These are phyloP conservation scores for Beta corolliflora DNA, from an alignment of 179 eudicot species.

Conservation along the genomic window DNA sequence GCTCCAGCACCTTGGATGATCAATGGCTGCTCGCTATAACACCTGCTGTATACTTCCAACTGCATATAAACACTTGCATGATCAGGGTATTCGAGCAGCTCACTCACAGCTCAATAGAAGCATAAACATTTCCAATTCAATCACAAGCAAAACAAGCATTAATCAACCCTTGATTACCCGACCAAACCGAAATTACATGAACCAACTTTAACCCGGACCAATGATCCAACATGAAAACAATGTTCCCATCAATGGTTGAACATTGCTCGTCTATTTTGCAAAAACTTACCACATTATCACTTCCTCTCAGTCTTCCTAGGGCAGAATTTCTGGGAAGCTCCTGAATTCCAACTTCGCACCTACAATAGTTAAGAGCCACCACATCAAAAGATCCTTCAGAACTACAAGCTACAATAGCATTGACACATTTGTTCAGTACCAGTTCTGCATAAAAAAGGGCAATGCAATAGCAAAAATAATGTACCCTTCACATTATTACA, in stretches of 20 bases:
- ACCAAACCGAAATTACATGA: no score
- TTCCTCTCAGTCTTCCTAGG: conserved; percentile 82
- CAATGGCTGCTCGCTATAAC: conserved; percentile 80
- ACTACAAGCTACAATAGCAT: not conserved
- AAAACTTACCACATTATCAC: conserved; percentile 83
- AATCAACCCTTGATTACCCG: not conserved
- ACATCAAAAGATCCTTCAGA: not conserved
- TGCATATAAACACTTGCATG: conserved; percentile 32
- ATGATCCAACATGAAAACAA: not conserved
- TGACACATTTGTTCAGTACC: not conserved
- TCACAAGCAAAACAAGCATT: not conserved
- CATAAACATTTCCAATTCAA: not conserved
- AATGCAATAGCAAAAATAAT: no score
- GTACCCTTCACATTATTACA: no score
- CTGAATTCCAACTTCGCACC: conserved; percentile 91
- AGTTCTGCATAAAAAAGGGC: no score
- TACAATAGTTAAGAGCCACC: conserved; percentile 22
- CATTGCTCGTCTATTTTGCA: not conserved
- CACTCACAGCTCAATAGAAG: not conserved
- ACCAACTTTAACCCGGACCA: no score
- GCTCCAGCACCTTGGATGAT: conserved; percentile 99
- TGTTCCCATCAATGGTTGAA: not conserved
- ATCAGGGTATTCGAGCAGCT: not conserved
- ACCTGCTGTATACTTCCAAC: conserved; percentile 91
- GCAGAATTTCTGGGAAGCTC: conserved; percentile 79